Evolutionary conservation across 768 basidiomycete genomes (phyloP).

Genomic region (Termitomyces sp.): DNA sequence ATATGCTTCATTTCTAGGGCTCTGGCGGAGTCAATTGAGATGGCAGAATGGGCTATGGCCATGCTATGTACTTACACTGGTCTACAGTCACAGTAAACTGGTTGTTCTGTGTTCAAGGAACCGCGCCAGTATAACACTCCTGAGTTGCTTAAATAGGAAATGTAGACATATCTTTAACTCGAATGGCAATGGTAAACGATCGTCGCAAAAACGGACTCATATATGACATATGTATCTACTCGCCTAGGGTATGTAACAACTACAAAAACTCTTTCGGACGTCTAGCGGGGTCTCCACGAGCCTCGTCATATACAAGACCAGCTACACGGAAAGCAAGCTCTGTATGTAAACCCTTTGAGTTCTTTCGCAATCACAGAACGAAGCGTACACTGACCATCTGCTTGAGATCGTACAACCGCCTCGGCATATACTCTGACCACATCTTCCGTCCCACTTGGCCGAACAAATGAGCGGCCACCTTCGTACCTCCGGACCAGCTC

Average conservation of each 20-base stretch:
- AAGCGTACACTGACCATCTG: constrained; percentile 60
- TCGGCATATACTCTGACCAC: constrained; percentile 98
- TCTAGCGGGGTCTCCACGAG: constrained; percentile 70
- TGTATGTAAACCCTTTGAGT: constrained; percentile 23
- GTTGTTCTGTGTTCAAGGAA: too few relatives aligned
- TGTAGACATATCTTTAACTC: too few relatives aligned
- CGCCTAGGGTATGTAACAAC: not conserved
- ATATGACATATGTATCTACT: not conserved
- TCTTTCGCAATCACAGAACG: not conserved
- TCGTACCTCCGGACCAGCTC: constrained; percentile 74
- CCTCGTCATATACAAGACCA: constrained; percentile 79
- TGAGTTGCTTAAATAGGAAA: too few relatives aligned
- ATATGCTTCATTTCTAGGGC: too few relatives aligned
- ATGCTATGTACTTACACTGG: too few relatives aligned
- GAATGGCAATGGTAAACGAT: too few relatives aligned
- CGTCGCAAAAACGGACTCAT: not conserved
- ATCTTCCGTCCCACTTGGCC: constrained; percentile 97
- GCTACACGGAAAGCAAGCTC: constrained; percentile 86
- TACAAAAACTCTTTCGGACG: constrained; percentile 81
- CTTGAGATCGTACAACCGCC: constrained; percentile 67
- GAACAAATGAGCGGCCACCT: constrained; percentile 87
- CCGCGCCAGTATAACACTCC: too few relatives aligned
- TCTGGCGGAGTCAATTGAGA: too few relatives aligned
- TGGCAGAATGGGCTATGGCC: too few relatives aligned
- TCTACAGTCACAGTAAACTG: too few relatives aligned